A percentile compares a stretch with the other conserved stretches of the same genome.
Conservation (phyloP, 225 moss, liverwort and hornwort species). For the Physcomitrellopsis africana region DNA sequence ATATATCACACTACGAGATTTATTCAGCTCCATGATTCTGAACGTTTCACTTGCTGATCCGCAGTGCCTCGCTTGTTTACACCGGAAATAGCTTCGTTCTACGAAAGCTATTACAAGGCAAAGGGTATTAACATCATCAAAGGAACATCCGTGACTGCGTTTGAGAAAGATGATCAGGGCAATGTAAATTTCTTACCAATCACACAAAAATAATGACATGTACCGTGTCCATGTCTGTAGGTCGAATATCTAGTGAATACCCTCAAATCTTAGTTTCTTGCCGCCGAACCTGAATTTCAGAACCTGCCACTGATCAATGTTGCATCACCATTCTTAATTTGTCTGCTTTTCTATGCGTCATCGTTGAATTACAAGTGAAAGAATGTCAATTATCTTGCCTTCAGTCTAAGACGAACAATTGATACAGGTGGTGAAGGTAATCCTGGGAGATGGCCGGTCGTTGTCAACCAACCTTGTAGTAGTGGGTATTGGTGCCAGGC, state of each 20-base stretch:
- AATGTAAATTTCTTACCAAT: slow-evolving; percentile 32
- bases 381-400: neutral
- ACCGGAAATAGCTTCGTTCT: slow-evolving; percentile 82
- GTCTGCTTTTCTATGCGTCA: neutral
- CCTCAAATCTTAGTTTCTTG: neutral
- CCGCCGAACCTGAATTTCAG: no score
- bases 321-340: neutral
- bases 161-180: slow-evolving; percentile 60
- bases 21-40: neutral
- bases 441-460: slow-evolving; percentile 51
- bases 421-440: slow-evolving; percentile 48
- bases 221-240: neutral
- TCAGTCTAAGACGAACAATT: neutral
- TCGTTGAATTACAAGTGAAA: neutral
- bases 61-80: slow-evolving; percentile 95
- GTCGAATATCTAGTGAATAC: neutral
- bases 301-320: no score
- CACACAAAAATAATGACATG: neutral
- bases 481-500: slow-evolving; percentile 85
- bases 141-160: slow-evolving; percentile 77
- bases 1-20: neutral
- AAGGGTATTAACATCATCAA: slow-evolving; percentile 85
- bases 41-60: slow-evolving; percentile 7
- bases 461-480: slow-evolving; percentile 57
- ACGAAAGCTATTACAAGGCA: slow-evolving; percentile 75